A percentile compares a stretch with the other conserved stretches of the same genome.
Conservation (phyloP, 75 land plant species). For the Isoetes taiwanensis region DNA sequence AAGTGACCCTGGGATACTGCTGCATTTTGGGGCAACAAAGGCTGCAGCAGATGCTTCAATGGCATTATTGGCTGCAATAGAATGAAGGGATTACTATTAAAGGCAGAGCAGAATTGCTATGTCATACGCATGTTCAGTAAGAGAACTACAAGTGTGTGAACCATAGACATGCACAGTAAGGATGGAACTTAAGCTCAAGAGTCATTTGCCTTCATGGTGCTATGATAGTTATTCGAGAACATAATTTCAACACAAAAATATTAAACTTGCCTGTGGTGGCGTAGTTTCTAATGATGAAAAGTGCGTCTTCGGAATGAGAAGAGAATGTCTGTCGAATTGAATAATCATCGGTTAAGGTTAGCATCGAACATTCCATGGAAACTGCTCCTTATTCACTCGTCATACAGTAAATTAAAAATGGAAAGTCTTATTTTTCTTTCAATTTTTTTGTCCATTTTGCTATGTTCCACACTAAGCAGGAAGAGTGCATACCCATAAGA, state of each 20-base stretch:
- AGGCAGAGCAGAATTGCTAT: no score
- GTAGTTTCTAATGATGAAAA: slow-evolving; percentile 63
- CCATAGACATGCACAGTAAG: not conserved
- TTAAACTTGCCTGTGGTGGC: slow-evolving; percentile 69
- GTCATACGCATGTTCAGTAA: not conserved
- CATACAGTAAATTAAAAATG: not conserved
- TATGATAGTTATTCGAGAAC: not conserved
- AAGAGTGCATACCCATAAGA: slow-evolving; percentile 52
- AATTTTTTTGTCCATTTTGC: not conserved
- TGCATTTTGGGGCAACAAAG: not conserved
- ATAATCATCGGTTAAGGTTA: not conserved
- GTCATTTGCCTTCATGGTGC: not conserved
- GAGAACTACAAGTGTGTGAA: not conserved
- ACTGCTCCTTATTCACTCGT: not conserved
- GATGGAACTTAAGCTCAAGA: not conserved
- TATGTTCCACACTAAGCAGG: not conserved
- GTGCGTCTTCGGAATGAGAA: slow-evolving; percentile 73
- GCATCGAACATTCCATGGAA: not conserved
- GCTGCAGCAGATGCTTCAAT: not conserved
- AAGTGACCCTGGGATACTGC: not conserved
- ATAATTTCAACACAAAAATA: not conserved
- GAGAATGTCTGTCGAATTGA: slow-evolving; percentile 54
- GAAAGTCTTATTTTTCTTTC: not conserved
- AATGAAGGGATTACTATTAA: no score
- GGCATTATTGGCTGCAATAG: no score